phyloP scores from a whole-genome alignment of 2,329 filamentous ascomycete genomes.

The Fusarium udum region DNA sequence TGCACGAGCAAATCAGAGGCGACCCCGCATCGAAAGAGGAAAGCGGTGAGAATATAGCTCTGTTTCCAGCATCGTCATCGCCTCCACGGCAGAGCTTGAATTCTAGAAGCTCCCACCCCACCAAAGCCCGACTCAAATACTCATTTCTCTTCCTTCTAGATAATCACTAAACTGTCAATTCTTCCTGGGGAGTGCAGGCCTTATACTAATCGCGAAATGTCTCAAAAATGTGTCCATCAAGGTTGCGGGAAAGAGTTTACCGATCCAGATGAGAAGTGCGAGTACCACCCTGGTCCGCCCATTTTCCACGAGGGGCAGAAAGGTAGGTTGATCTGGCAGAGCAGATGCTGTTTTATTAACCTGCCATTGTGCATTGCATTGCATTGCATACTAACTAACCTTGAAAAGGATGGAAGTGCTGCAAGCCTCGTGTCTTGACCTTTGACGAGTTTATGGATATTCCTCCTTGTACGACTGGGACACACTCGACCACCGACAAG shows the following conservation, averaged over 20 bases:
- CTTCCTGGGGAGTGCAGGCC: not conserved
- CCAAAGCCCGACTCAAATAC: slow-evolving; percentile 27
- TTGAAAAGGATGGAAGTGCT: slow-evolving; percentile 93
- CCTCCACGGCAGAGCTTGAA: slow-evolving; percentile 28
- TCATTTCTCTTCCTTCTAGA: not conserved
- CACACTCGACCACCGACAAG: slow-evolving; percentile 86
- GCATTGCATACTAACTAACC: not conserved
- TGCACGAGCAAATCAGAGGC: not conserved
- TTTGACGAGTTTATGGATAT: slow-evolving; percentile 98
- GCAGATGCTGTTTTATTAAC: not conserved
- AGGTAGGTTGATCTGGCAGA: slow-evolving; percentile 64
- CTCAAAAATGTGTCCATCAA: slow-evolving; percentile 93
- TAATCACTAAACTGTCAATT: slow-evolving; percentile 7
- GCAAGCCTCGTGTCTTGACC: slow-evolving; percentile 93
- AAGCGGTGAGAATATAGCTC: slow-evolving; percentile 48
- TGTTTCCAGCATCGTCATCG: slow-evolving; percentile 41
- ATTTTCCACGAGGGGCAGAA: slow-evolving; percentile 99
- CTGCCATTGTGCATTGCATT: not conserved
- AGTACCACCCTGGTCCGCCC: slow-evolving; percentile 92
- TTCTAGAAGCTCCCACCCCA: slow-evolving; percentile 56
- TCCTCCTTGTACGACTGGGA: slow-evolving; percentile 89
- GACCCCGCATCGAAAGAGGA: slow-evolving; percentile 47
- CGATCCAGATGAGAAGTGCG: slow-evolving; percentile 83
- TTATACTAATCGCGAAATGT: slow-evolving; percentile 57
- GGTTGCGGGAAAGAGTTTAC: slow-evolving; percentile 91